These are phyloP conservation scores for Boletales sp. DNA, from an alignment of 768 basidiomycete species.

Conservation along the genomic window DNA sequence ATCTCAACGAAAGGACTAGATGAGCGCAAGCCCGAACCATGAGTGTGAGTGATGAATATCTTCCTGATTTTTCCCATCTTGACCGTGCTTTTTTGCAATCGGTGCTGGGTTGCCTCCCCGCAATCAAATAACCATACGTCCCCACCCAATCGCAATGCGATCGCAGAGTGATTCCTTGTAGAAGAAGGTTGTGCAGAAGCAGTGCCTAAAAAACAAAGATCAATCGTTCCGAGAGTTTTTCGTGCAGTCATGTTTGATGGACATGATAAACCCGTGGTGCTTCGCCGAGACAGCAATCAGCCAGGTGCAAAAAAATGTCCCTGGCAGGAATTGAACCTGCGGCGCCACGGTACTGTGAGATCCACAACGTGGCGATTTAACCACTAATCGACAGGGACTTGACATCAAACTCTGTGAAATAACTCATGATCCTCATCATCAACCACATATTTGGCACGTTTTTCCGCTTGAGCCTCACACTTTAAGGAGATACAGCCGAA, in stretches of 20 bases:
- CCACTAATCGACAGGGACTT: slow-evolving; percentile 42
- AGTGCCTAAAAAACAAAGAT: slow-evolving; percentile 75
- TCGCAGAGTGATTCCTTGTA: slow-evolving; percentile 74
- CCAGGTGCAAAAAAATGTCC: slow-evolving; percentile 25
- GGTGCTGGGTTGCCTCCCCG: slow-evolving; percentile 81
- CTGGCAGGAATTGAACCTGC: slow-evolving; percentile 39
- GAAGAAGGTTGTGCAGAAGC: slow-evolving; percentile 79
- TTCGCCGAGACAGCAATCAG: no score
- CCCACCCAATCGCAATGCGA: slow-evolving; percentile 60
- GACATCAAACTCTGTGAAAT: neutral
- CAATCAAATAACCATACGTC: slow-evolving; percentile 87
- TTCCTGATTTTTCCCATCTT: slow-evolving; percentile 79
- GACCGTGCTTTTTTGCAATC: slow-evolving; percentile 65
- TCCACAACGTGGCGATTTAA: slow-evolving; percentile 42
- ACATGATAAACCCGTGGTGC: neutral
- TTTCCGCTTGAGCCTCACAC: no score
- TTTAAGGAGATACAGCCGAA: no score
- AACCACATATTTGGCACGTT: no score
- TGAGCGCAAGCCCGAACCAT: slow-evolving; percentile 46
- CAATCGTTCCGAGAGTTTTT: slow-evolving; percentile 34
- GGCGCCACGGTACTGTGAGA: slow-evolving; percentile 34
- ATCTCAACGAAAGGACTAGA: neutral
- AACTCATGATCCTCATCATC: no score
- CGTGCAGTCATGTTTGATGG: slow-evolving; percentile 15
- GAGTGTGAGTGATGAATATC: slow-evolving; percentile 87